A percentile compares a stretch with the other conserved stretches of the same genome.
Conservation (phyloP, 129 eudicot species). For the Saussurea involucrata region DNA sequence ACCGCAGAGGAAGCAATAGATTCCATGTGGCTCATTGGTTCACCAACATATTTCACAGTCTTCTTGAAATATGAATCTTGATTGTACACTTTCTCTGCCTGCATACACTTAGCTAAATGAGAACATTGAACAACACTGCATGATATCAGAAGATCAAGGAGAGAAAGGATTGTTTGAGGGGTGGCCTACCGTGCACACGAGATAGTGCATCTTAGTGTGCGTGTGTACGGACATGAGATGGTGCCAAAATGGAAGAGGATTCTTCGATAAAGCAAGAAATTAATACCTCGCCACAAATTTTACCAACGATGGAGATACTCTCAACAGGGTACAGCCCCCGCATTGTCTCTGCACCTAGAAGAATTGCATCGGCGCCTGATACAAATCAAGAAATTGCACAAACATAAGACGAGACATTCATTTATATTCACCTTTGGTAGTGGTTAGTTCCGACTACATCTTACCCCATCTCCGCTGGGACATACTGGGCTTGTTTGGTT, state of each 20-base stretch:
- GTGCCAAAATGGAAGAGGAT: background rate
- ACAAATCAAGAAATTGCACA: conserved; percentile 3
- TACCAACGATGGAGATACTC: conserved; percentile 73
- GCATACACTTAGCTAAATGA: conserved; percentile 21
- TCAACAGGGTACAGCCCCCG: conserved; percentile 80
- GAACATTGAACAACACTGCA: background rate
- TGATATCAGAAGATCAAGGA: background rate
- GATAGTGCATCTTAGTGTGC: too few species aligned
- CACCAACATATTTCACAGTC: conserved; percentile 71
- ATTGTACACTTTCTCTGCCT: conserved; percentile 90
- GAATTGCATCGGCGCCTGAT: conserved; percentile 83
- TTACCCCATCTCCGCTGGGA: too few species aligned
- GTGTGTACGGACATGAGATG: too few species aligned
- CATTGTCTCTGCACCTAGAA: conserved; percentile 84
- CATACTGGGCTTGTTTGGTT: too few species aligned
- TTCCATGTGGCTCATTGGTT: conserved; percentile 88
- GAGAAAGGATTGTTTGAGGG: too few species aligned
- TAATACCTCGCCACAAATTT: conserved; percentile 85
- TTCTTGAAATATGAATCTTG: conserved; percentile 84
- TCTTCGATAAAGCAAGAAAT: background rate
- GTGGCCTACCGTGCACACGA: too few species aligned
- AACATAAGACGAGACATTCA: background rate
- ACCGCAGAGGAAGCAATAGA: conserved; percentile 94
- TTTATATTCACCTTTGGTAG: background rate
- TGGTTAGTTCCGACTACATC: too few species aligned